Percentiles rank a stretch among this genome's conserved stretches.
phyloP scores from a whole-genome alignment of 768 basidiomycete genomes.

The Auriscalpium orientale region DNA sequence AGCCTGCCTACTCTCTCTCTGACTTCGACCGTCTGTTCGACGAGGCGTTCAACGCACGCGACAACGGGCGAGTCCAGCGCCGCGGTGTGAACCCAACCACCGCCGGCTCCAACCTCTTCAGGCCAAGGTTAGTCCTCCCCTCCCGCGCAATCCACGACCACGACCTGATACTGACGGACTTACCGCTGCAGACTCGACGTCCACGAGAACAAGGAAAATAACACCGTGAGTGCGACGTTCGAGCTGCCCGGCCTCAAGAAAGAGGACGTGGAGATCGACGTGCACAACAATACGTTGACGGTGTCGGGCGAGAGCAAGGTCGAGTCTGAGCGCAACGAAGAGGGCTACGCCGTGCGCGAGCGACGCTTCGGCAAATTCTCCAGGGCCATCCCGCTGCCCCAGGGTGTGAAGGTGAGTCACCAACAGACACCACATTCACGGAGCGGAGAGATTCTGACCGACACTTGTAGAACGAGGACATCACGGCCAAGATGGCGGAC shows the following conservation, averaged over 20 bases:
- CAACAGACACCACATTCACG: background rate
- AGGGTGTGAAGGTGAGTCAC: conserved; percentile 20
- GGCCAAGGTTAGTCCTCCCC: background rate
- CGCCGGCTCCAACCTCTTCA: background rate
- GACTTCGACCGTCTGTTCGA: conserved; percentile 6
- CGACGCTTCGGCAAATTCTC: conserved; percentile 21
- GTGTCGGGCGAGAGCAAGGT: conserved; percentile 40
- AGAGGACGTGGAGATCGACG: conserved; percentile 43
- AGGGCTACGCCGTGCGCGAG: conserved; percentile 27
- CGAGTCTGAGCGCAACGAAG: conserved; percentile 27
- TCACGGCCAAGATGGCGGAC: conserved; percentile 38
- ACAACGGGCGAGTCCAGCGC: background rate
- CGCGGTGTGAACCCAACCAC: background rate
- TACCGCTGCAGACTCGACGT: conserved; percentile 44
- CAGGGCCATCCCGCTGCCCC: conserved; percentile 18
- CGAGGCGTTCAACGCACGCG: background rate
- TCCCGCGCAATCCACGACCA: no score
- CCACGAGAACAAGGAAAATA: conserved; percentile 37
- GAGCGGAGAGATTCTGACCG: background rate
- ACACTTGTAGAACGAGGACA: conserved; percentile 18
- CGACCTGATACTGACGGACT: background rate
- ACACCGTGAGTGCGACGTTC: conserved; percentile 44
- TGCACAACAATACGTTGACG: conserved; percentile 39
- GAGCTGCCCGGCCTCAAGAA: conserved; percentile 49
- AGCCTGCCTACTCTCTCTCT: background rate